A percentile compares a stretch with the other conserved stretches of the same genome.
Conservation (phyloP, 768 basidiomycete species). For the Symmetrospora coprosmae region DNA sequence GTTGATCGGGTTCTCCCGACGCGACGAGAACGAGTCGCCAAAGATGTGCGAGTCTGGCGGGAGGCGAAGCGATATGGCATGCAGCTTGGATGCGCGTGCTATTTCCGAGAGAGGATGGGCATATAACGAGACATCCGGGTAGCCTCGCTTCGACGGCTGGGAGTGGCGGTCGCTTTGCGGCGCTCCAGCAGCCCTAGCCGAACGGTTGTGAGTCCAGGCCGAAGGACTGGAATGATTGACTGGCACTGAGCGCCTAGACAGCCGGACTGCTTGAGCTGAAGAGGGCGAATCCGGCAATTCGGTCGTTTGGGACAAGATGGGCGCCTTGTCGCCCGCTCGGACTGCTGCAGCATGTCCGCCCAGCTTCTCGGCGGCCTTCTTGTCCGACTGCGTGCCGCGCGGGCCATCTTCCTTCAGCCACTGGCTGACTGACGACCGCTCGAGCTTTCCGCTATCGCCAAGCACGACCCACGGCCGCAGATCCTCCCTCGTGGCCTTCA, state of each 20-base stretch:
- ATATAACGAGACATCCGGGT: background rate
- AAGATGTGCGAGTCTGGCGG: slow-evolving; percentile 26
- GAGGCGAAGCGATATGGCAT: slow-evolving; percentile 3
- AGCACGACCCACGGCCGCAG: slow-evolving; percentile 28
- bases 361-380: no score
- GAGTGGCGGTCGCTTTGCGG: no score
- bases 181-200: no score
- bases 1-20: slow-evolving; percentile 27
- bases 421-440: slow-evolving; percentile 1
- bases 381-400: no score
- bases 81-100: background rate
- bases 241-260: no score
- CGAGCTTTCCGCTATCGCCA: slow-evolving; percentile 24
- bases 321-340: no score
- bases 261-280: no score
- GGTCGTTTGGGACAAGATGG: no score
- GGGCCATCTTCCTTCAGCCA: background rate
- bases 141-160: no score
- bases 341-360: no score
- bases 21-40: slow-evolving; percentile 28
- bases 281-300: no score
- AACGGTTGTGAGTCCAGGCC: no score
- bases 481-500: slow-evolving; percentile 17
- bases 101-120: background rate
- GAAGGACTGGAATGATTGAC: background rate